Percentiles rank a stretch among this genome's conserved stretches.
Conservation (phyloP, 495 filamentous ascomycete species). For the Penicillium soppii region DNA sequence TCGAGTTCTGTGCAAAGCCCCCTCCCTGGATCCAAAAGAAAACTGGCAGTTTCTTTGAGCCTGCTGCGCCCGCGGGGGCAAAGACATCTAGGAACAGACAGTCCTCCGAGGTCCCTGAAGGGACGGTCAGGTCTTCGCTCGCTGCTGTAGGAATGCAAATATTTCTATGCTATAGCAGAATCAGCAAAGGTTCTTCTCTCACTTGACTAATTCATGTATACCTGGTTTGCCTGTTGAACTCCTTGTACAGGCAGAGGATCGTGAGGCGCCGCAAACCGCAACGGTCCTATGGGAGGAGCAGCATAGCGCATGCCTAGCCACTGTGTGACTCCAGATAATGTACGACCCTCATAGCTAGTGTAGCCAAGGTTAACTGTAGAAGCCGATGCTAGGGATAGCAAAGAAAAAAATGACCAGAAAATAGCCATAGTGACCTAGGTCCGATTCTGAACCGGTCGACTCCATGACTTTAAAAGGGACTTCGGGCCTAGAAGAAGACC, state of each 20-base stretch:
- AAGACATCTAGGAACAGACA: slow-evolving; percentile 77
- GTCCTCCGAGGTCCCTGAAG: slow-evolving; percentile 56
- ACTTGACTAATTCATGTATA: slow-evolving; percentile 15
- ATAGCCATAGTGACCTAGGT: slow-evolving; percentile 10
- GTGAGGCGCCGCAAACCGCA: slow-evolving; percentile 60
- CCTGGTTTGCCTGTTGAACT: slow-evolving; percentile 45
- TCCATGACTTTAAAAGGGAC: slow-evolving; percentile 10
- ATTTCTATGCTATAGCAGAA: slow-evolving; percentile 37
- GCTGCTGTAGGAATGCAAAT: slow-evolving; percentile 52
- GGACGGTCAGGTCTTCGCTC: slow-evolving; percentile 27
- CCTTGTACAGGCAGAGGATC: slow-evolving; percentile 45
- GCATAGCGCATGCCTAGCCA: slow-evolving; percentile 70
- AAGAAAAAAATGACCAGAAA: slow-evolving; percentile 12
- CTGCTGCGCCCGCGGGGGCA: slow-evolving; percentile 53
- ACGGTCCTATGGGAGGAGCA: slow-evolving; percentile 53
- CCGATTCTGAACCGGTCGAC: slow-evolving; percentile 1
- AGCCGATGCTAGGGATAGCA: slow-evolving; percentile 19
- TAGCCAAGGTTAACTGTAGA: slow-evolving; percentile 42
- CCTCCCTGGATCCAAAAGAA: slow-evolving; percentile 79
- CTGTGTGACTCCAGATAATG: slow-evolving; percentile 48
- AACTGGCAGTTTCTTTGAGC: slow-evolving; percentile 55
- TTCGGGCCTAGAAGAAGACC: slow-evolving; percentile 5
- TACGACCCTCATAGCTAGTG: slow-evolving; percentile 37
- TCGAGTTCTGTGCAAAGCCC: slow-evolving; percentile 63
- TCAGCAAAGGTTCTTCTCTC: not conserved